Base-by-base conservation (phyloP, 495 filamentous ascomycete species). In the Mytilinidion resinicola region DNA sequence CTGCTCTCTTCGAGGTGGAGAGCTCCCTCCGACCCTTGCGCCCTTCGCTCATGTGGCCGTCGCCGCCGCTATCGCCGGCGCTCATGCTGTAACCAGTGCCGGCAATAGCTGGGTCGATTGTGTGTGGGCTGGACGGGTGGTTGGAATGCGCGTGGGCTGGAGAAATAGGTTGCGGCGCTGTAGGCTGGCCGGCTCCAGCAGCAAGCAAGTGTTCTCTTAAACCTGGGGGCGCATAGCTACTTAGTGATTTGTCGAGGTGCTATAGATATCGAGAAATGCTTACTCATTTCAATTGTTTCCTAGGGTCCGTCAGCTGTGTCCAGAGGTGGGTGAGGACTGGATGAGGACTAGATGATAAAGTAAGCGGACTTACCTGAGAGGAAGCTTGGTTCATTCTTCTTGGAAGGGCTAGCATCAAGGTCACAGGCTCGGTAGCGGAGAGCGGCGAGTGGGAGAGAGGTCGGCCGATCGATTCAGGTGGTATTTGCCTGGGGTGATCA, bases 1-100 rank as follows among this genome's bases (percentile, higher is more conserved):
- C 93, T 17, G 93, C 93, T 61, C 93, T 85, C 75, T 98, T 98
- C 44, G 89, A 93, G 12, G 89, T 91, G 20, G 90, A 96, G 49
- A 98, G 74, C 74, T 96, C 93, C 43, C 93, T 80, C 74, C 96
- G 96, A 35, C 85, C 85, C 51, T 72, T 75, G 17, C 65, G 50
- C 12, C 55, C 49, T 36, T 60, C 67, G 48, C 66, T 64, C 55
- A 68, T 14, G 12, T 66, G 66, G 30, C 64, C 69, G 19, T 73
- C 71, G 42, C 59, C 61, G 20, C 48, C 60, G 46, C 60, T 62
- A 33, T 73, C 69, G 46, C 51, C 55, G 25, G 56, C 57, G 44
- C 67, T 68, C 71, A 72, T 74, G 33, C 56, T 56, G 49, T 69
- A 66, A 36, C 38, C 53, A 11, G 51, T 43, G 49, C 64, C 64